Conservation (phyloP, 331 rosid genomes). For the Pyrus hybrid region DNA sequence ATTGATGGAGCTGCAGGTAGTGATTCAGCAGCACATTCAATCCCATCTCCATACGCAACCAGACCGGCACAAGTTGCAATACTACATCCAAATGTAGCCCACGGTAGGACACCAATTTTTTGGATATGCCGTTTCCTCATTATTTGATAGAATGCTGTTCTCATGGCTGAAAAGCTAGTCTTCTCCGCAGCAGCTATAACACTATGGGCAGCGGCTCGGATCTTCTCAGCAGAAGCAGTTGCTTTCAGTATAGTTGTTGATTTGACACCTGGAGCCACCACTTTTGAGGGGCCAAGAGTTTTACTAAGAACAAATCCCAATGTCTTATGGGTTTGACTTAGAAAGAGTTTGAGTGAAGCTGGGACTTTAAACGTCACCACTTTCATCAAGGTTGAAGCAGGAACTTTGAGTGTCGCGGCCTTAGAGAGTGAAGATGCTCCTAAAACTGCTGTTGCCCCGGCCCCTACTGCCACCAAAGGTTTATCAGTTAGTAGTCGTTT, state of each 20-base stretch:
- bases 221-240: slow-evolving; percentile 62
- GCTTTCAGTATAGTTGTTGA: slow-evolving; percentile 51
- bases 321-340: slow-evolving; percentile 50
- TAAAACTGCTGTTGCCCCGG: slow-evolving; percentile 72
- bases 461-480: slow-evolving; percentile 75
- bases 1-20: slow-evolving; percentile 70
- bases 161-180: slow-evolving; percentile 74
- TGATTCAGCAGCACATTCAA: slow-evolving; percentile 77
- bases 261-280: slow-evolving; percentile 52
- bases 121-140: slow-evolving; percentile 56
- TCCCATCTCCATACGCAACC: slow-evolving; percentile 63
- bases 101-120: slow-evolving; percentile 58
- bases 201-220: slow-evolving; percentile 57
- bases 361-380: slow-evolving; percentile 53
- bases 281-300: slow-evolving; percentile 41
- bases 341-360: slow-evolving; percentile 42
- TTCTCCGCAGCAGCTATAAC: slow-evolving; percentile 67
- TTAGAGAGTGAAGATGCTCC: slow-evolving; percentile 81
- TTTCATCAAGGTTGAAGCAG: slow-evolving; percentile 61
- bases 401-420: slow-evolving; percentile 22
- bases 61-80: slow-evolving; percentile 57
- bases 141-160: slow-evolving; percentile 73
- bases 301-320: slow-evolving; percentile 40
- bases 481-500: slow-evolving; percentile 41
- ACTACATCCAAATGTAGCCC: slow-evolving; percentile 70